Percentiles rank a stretch among this genome's conserved stretches.
These are phyloP conservation scores for Aspergillus texensis DNA, from an alignment of 2,329 filamentous ascomycete species.

Conservation along the genomic window DNA sequence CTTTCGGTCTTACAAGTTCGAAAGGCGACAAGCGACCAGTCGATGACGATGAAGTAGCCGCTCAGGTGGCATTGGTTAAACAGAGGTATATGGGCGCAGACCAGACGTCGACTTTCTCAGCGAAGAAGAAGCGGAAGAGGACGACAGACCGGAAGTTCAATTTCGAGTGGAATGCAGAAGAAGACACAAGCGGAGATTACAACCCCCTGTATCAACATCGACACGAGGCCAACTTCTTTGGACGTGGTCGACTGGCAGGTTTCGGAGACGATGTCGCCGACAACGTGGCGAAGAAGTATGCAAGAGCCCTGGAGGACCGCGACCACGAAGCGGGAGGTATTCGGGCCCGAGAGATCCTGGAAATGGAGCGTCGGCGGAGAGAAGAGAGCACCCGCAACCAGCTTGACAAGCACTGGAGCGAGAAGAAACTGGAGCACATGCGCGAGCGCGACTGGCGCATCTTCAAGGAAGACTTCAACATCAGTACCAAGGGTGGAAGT, in stretches of 20 bases:
- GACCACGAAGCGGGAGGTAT: conserved; percentile 76
- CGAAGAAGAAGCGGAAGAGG: conserved; percentile 90
- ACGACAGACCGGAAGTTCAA: conserved; percentile 98
- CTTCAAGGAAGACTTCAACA: conserved; percentile 99
- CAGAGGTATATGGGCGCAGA: conserved; percentile 91
- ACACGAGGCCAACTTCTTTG: conserved; percentile 69
- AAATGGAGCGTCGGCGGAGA: conserved; percentile 78
- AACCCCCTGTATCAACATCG: conserved; percentile 77
- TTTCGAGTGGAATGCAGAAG: conserved; percentile 94
- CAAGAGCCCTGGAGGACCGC: conserved; percentile 71
- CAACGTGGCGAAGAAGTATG: conserved; percentile 56
- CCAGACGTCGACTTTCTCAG: conserved; percentile 86
- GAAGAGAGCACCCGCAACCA: conserved; percentile 73
- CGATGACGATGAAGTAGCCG: conserved; percentile 60
- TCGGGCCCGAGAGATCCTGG: conserved; percentile 77
- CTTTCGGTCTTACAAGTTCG: conserved; percentile 28
- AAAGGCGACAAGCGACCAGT: conserved; percentile 48
- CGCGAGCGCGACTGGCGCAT: conserved; percentile 98
- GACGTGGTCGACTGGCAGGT: conserved; percentile 67
- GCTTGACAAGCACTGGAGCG: conserved; percentile 91
- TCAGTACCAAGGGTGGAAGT: conserved; percentile 85
- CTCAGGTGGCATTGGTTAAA: conserved; percentile 73
- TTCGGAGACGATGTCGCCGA: conserved; percentile 63
- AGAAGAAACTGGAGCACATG: conserved; percentile 92
- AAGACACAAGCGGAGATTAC: conserved; percentile 84